phyloP scores from a whole-genome alignment of 805 yeast species.

The Geotrichum ghanense region DNA sequence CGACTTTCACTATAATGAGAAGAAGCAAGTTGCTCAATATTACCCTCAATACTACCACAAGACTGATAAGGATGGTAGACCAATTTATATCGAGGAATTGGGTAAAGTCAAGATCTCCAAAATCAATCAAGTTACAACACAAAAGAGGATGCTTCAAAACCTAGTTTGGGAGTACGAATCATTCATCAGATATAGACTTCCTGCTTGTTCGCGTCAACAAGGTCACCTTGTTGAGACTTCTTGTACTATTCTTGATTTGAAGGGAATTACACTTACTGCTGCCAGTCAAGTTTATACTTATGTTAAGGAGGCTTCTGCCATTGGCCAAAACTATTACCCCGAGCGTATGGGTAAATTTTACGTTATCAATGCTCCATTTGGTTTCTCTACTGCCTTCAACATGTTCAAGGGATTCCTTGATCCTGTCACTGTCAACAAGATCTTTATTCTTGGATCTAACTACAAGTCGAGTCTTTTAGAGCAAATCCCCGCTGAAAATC shows the following conservation, averaged over 20 bases:
- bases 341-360: constrained; percentile 99
- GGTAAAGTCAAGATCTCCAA: constrained; percentile 83
- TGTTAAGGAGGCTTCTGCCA: constrained; percentile 84
- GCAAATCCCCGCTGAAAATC: constrained; percentile 88
- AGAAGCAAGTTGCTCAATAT: constrained; percentile 73
- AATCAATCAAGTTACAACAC: constrained; percentile 87
- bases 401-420: constrained; percentile 89
- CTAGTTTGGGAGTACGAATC: constrained; percentile 97
- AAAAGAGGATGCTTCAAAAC: constrained; percentile 92
- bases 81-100: constrained; percentile 86
- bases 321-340: constrained; percentile 96
- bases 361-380: constrained; percentile 93
- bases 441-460: constrained; percentile 70
- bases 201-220: constrained; percentile 83
- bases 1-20: constrained; percentile 90
- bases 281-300: constrained; percentile 79
- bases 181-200: constrained; percentile 70
- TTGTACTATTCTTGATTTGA: constrained; percentile 89
- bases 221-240: constrained; percentile 84
- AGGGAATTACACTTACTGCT: constrained; percentile 78
- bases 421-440: constrained; percentile 94
- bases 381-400: constrained; percentile 88
- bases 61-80: constrained; percentile 94
- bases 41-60: constrained; percentile 98
- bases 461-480: constrained; percentile 75